Conservation (phyloP, 139 green algal species). For the Ostreobium quekettii region DNA sequence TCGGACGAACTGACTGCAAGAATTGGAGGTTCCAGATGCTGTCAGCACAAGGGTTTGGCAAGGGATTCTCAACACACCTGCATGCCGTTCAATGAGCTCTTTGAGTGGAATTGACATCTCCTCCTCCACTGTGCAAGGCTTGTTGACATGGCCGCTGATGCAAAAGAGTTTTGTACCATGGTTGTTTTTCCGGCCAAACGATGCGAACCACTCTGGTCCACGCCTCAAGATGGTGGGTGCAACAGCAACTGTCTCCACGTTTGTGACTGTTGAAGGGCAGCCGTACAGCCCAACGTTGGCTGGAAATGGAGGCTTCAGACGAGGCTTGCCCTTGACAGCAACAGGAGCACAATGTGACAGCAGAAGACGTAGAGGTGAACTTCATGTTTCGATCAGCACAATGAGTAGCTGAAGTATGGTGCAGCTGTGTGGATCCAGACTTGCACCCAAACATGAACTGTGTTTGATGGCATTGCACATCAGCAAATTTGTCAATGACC, state of each 20-base stretch:
- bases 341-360: too few relatives aligned
- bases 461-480: too few relatives aligned
- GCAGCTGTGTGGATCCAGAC: too few relatives aligned
- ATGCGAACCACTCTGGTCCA: constrained; percentile 90
- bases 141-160: constrained; percentile 98
- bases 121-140: constrained; percentile 96
- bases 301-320: constrained; percentile 95
- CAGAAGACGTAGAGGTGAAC: too few relatives aligned
- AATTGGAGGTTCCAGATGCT: too few relatives aligned
- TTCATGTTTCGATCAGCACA: too few relatives aligned
- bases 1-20: too few relatives aligned
- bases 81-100: constrained; percentile 94
- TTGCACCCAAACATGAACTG: too few relatives aligned
- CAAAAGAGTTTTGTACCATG: constrained; percentile 97
- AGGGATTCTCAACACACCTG: constrained; percentile 36
- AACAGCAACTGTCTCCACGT: constrained; percentile 96
- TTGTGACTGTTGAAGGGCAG: constrained; percentile 95
- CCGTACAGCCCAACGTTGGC: constrained; percentile 93
- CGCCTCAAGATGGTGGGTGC: constrained; percentile 91
- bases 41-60: too few relatives aligned
- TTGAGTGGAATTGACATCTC: constrained; percentile 94
- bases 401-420: too few relatives aligned
- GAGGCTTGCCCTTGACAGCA: constrained; percentile 72
- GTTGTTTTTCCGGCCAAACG: constrained; percentile 96
- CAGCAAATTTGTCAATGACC: too few relatives aligned